Base-by-base conservation (phyloP, 2,329 filamentous ascomycete species). In the Achaetomium macrosporum region DNA sequence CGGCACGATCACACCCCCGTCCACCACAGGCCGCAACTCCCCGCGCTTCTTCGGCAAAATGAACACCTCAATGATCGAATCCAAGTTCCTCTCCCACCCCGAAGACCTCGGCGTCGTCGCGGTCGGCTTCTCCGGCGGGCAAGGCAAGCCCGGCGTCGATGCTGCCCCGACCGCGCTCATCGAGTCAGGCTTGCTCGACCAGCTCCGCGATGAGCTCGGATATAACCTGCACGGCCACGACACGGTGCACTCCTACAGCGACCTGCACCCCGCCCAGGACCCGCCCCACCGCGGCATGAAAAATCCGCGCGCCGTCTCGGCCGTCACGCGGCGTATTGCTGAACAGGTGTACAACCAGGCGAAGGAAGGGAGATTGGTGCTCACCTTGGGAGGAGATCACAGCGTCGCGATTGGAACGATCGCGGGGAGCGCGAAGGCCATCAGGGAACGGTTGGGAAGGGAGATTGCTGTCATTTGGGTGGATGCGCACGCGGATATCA, bases 401-500 rank as follows among this genome's bases (percentile, higher is more conserved):
- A 90, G 85, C 59, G 95, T 99, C 66, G 93, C 93, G 58, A 95
- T 99, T 63, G 93, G 93, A 58, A 95, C 90, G 44, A 83, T 99
- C 62, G 86, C 87, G 29, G 93, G 93, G 39, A 89, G 87, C 1
- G 88, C 91, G 35, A 88, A 86, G 73, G 93, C 92, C 0, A 85
- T 89, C 39, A 83, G 88, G 54, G 91, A 99, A 77, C 76, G 92
- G 16, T 74, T 95, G 54, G 82, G 76, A 42, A 79, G 86, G 51
- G 92, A 97, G 64, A 84, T 96, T 58, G 93, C 90, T 12, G 89
- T 99, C 53, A 95, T 99, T 69, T 99, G 93, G 93, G 93, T 99
- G 31, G 93, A 99, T 71, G 93, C 93, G 25, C 93, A 99, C 71
- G 87, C 92, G 50, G 93, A 99, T 71, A 96, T 99, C 76, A 99